Base-by-base conservation (phyloP, 331 rosid genomes). In the Rhamnella rubrinervis region DNA sequence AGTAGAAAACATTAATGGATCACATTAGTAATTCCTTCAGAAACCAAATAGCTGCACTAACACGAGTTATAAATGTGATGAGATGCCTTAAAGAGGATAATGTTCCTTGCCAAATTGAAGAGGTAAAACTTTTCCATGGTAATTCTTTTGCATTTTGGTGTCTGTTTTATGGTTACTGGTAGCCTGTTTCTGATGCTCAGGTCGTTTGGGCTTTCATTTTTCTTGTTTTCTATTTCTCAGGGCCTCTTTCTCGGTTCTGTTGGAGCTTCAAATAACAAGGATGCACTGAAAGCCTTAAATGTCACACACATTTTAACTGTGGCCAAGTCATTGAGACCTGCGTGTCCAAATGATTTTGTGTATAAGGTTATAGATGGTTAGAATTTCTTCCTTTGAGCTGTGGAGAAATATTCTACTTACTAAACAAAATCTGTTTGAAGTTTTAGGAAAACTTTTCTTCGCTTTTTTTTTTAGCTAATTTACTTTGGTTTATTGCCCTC, bases 171-270 rank as follows among this genome's bases (percentile, higher is more conserved):
- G 55, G 80, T 59, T 67, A 10, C 18, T 66, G 49, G 21, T 18
- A 16, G 57, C n/a, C 49, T 9, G 20, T 59, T 2, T 44, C 23
- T 44, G 57, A 37, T 56, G 19, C 35, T 31, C 3, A 4, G 5
- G 35, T 23, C 52, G 41, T 4, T 25, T 21, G 4, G 37, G 12
- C 14, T 51, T 39, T 23, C 16, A 18, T 7, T 56, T 17, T 57
- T n/a, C 6, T 41, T n/a, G 6, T 56, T 65, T 55, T 31, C 31
- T 31, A 20, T 67, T 39, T 64, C 17, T 59, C 83, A 93, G 98
- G 88, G 91, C 76, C 83, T 93, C 66, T 93, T 72, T 86, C 68
- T 95, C 85, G 98, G 96, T 73, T 89, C 98, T 7, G 7, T 85
- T 70, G 86, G 85, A 73, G 73, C 97, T 74, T 92, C 95, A 7